phyloP scores from a whole-genome alignment of 192 early-diverging fungal species.

The Pecoramyces ruminantium region DNA sequence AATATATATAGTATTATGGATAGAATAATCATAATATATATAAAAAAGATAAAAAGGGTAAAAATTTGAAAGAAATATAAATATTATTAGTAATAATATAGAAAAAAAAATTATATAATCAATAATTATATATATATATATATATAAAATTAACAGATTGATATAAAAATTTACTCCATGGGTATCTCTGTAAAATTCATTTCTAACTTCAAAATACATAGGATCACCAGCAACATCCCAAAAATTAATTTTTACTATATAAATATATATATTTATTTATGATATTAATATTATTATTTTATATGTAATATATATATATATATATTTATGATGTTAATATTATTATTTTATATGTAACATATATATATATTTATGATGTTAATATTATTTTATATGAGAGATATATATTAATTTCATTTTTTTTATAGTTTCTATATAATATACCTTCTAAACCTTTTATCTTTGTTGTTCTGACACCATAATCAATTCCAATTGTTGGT shows the following conservation, averaged over 20 bases:
- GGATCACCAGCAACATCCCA: conserved; percentile 39
- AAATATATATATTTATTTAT: neutral
- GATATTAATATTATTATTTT: neutral
- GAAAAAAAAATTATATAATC: no score
- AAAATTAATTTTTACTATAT: conserved; percentile 37
- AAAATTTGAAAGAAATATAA: no score
- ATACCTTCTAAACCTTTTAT: conserved; percentile 19
- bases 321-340: conserved; percentile 1
- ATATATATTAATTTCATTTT: no score
- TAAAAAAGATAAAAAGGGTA: no score
- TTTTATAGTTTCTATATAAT: neutral
- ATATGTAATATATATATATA: neutral
- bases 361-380: neutral
- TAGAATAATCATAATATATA: no score
- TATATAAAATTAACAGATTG: neutral
- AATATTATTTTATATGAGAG: no score
- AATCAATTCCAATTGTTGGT: conserved; percentile 42
- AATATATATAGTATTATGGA: no score
- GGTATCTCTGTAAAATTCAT: conserved; percentile 45
- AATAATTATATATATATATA: neutral
- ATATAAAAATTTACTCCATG: conserved; percentile 13
- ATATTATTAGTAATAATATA: no score
- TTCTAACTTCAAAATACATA: conserved; percentile 31
- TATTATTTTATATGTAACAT: neutral
- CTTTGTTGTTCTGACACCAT: conserved; percentile 29